Evolutionary conservation across 192 early-diverging fungal genomes (phyloP).

Genomic region (Obelidium mucronatum): DNA sequence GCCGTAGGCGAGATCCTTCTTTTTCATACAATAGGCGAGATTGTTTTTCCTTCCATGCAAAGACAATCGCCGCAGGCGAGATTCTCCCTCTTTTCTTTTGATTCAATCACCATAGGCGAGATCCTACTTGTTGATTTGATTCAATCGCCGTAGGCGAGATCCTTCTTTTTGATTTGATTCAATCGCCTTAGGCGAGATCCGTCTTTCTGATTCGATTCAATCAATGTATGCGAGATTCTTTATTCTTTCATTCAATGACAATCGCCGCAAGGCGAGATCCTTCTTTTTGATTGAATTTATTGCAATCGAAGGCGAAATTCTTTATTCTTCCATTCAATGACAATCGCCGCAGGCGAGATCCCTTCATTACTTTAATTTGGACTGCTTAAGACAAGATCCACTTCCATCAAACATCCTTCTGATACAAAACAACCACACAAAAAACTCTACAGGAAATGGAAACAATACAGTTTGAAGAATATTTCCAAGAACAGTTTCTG

Average conservation of each 20-base stretch:
- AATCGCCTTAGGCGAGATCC: too few relatives aligned
- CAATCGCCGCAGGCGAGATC: too few relatives aligned
- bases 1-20: too few relatives aligned
- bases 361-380: constrained; percentile 33
- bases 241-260: constrained; percentile 1
- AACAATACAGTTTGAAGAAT: constrained; percentile 85
- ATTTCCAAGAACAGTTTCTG: constrained; percentile 75
- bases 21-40: constrained; percentile 13
- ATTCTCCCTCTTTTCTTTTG: too few relatives aligned
- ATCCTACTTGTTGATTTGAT: too few relatives aligned
- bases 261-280: too few relatives aligned
- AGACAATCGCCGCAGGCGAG: too few relatives aligned
- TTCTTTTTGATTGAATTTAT: constrained; percentile 26
- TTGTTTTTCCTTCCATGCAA: not conserved
- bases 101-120: too few relatives aligned
- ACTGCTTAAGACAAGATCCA: too few relatives aligned
- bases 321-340: constrained; percentile 1
- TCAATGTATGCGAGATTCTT: not conserved
- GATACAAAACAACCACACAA: too few relatives aligned
- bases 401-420: not conserved
- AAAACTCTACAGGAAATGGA: constrained; percentile 79
- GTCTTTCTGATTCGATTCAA: constrained; percentile 29
- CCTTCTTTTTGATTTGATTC: too few relatives aligned
- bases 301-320: not conserved
- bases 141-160: too few relatives aligned